Conservation (phyloP, 306 rosid genomes). For the Arachis hypogaea region DNA sequence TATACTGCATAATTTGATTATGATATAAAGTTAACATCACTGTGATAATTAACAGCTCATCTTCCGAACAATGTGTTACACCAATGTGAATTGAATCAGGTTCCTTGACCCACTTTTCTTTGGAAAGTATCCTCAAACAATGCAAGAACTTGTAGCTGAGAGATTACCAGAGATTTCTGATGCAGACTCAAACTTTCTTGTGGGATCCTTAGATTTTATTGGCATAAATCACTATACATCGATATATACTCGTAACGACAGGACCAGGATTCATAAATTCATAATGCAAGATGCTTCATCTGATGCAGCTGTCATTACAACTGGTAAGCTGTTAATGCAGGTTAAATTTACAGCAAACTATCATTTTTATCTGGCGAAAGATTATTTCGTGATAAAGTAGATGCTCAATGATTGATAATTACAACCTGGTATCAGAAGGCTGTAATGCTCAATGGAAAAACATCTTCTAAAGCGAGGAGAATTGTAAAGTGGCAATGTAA, state of each 20-base stretch:
- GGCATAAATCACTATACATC: slow-evolving; percentile 93
- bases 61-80: slow-evolving; percentile 32
- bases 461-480: too few relatives aligned
- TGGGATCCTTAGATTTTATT: slow-evolving; percentile 76
- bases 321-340: slow-evolving; percentile 56
- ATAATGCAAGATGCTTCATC: slow-evolving; percentile 70
- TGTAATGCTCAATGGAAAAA: too few relatives aligned
- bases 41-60: slow-evolving; percentile 3
- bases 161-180: slow-evolving; percentile 75
- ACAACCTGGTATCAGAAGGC: too few relatives aligned
- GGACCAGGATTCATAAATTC: slow-evolving; percentile 61
- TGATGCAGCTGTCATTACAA: slow-evolving; percentile 80
- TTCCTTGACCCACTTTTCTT: slow-evolving; percentile 83
- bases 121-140: slow-evolving; percentile 81
- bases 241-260: slow-evolving; percentile 78
- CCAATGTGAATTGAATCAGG: slow-evolving; percentile 57
- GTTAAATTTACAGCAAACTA: background rate
- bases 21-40: background rate
- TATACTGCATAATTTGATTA: background rate
- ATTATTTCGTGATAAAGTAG: too few relatives aligned
- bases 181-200: slow-evolving; percentile 50
- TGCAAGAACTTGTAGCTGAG: slow-evolving; percentile 66
- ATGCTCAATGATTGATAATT: too few relatives aligned
- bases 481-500: too few relatives aligned
- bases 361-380: too few relatives aligned